These are phyloP conservation scores for Verticillium zaregamsianum DNA, from an alignment of 2,329 filamentous ascomycete genomes.

Conservation along the genomic window DNA sequence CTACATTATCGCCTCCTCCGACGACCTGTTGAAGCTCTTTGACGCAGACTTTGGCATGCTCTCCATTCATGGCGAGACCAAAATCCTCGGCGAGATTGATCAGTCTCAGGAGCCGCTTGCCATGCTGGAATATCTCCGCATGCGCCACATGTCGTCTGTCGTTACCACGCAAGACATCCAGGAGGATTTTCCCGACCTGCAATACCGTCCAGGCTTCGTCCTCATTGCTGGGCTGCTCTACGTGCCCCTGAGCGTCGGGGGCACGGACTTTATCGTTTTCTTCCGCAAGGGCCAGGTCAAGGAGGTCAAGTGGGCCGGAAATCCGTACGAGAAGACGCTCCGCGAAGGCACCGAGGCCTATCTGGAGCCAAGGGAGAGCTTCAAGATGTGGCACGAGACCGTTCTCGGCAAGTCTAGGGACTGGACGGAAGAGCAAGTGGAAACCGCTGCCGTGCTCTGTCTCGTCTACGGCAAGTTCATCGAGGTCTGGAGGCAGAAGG, in stretches of 20 bases:
- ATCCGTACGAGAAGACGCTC: conserved; percentile 75
- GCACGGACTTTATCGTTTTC: conserved; percentile 84
- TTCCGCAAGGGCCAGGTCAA: conserved; percentile 74
- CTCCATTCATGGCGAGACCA: conserved; percentile 84
- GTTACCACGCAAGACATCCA: conserved; percentile 72
- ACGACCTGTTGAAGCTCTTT: conserved; percentile 79
- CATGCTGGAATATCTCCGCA: conserved; percentile 77
- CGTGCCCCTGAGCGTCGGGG: conserved; percentile 72
- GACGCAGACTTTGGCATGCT: conserved; percentile 83
- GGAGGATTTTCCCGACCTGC: conserved; percentile 75
- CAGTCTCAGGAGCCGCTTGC: conserved; percentile 80
- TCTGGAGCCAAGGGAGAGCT: conserved; percentile 74
- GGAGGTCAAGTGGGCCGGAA: conserved; percentile 82
- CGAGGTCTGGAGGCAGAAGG: conserved; percentile 89
- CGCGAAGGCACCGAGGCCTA: conserved; percentile 69
- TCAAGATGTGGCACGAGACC: conserved; percentile 76
- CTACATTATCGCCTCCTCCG: conserved; percentile 85
- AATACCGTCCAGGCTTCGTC: conserved; percentile 74
- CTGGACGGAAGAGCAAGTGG: conserved; percentile 85
- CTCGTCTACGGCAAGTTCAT: conserved; percentile 88
- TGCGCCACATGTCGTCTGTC: conserved; percentile 71
- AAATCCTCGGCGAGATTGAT: conserved; percentile 71
- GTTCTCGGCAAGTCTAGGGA: conserved; percentile 79
- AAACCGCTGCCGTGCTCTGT: conserved; percentile 83
- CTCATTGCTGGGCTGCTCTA: conserved; percentile 75